Evolutionary conservation across 768 basidiomycete species (phyloP), one percentile per base, ranked within the genome.

Genomic region (Imleria badia): DNA sequence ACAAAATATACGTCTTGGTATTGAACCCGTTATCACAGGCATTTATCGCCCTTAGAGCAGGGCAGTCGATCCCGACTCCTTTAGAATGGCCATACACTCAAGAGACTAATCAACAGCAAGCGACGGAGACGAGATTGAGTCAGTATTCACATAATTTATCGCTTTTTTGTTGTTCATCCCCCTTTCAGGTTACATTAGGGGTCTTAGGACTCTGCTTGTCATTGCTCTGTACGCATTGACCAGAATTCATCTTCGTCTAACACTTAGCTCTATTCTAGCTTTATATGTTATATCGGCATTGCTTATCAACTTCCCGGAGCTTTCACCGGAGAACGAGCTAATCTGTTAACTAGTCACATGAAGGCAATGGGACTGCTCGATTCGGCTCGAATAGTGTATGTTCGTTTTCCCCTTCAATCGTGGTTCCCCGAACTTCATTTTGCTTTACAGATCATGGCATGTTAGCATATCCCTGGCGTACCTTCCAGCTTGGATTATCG

Each of bases 351-450:
- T 0, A 72, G 81, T 9, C 87, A 91, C 63, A 81, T 91, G 77
- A 85, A 86, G 63, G 87, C 82, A 3, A 91, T 92, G 90, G 90
- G 90, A 9, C 75, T 91, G 14, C 69, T 80, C 8, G 87, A 90
- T 61, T 82, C 82, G 1, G 87, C 89, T 13, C 78, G 87, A 35
- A 80, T 88, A 45, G 55, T 83, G 80, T 82, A 63, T 15, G 81
- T 64, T 12, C 20, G 7, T 29, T 22, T 38, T 40, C 33, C 11
- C 14, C 30, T 36, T 1, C 17, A 9, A 30, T 1, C 11, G 15
- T 11, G 2, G 1, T 26, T 30, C 5, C 38, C 34, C 3, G 3
- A 6, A 2, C 29, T 47, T 58, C 40, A 59, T 51, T 19, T 31
- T 30, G 7, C 33, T 35, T 22, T 15, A 34, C 29, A 77, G 75